Evolutionary conservation across 2,329 filamentous ascomycete genomes (phyloP).

Genomic region (Lasiodiplodia gonubiensis): DNA sequence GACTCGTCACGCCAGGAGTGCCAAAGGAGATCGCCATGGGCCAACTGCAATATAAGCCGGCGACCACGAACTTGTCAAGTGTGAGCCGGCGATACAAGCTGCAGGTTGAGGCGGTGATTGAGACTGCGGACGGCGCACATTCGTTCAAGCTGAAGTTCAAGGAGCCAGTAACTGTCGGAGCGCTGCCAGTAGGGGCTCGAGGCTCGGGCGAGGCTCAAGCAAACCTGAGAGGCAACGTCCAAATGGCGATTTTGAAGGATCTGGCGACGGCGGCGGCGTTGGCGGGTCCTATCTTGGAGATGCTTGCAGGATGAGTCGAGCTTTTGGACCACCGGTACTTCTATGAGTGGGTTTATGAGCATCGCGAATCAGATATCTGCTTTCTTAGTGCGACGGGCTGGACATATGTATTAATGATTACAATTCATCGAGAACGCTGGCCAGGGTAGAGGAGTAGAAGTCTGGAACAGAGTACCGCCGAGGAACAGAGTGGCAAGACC

Average conservation of each 20-base stretch:
- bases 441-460: too few relatives aligned
- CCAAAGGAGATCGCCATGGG: constrained; percentile 14
- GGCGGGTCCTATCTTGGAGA: not conserved
- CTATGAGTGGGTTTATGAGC: not conserved
- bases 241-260: not conserved
- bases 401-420: too few relatives aligned
- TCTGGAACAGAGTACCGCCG: too few relatives aligned
- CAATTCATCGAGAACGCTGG: too few relatives aligned
- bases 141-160: not conserved
- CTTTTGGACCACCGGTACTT: not conserved
- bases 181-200: not conserved
- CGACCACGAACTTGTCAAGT: not conserved
- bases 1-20: not conserved
- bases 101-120: not conserved
- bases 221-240: not conserved
- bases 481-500: too few relatives aligned
- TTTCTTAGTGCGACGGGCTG: too few relatives aligned
- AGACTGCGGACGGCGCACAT: constrained; percentile 1
- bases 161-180: not conserved
- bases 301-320: not conserved
- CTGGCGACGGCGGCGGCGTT: not conserved
- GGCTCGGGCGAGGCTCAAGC: not conserved
- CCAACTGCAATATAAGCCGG: not conserved
- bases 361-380: not conserved
- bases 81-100: not conserved